Evolutionary conservation across 2,329 filamentous ascomycete genomes (phyloP), one percentile per base, ranked within the genome.

Genomic region (Trichoderma aggressivum): DNA sequence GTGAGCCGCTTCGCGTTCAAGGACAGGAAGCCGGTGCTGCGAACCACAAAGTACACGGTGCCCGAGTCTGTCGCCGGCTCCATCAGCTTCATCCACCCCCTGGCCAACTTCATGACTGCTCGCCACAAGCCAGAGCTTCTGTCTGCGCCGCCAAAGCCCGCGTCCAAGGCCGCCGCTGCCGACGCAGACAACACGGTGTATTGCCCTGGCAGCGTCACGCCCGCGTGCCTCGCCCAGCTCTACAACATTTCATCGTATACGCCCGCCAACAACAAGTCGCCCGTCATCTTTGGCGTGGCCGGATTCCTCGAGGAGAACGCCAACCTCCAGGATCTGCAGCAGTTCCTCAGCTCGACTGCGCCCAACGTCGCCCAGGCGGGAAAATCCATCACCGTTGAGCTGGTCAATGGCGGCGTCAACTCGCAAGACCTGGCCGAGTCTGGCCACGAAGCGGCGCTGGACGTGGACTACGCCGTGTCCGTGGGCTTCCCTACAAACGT

Each of bases 271-370:
- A 73, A 73, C 21, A 76, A 62, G 3, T 82, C 83, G 1, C 76
- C 78, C 0, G 81, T 82, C 8, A 81, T 82, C 0, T 77, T 86
- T 60, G 85, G 82, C 32, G 78, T 87, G 26, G 84, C 84, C 1
- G 85, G 86, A 8, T 87, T 87, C 75, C 80, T 87, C 0, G 84
- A 85, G 21, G 77, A 87, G 73, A 84, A 82, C 73, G 81, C 83
- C 74, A 84, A 83, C 74, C 80, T 84, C 71, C 70, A 76, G 5
- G 85, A 87, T 74, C 78, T 83, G 7, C 66, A 76, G 16, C 67
- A 75, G 2, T 87, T 85, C 71, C 77, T 85, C 30, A 72, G 75
- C 30, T 76, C 75, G 3, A 78, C 81, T 64, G 76, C 79, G 1
- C 81, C 84, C 2, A 76, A 80, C 6, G 78, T 84, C 24, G 76